Conservation (phyloP, 768 basidiomycete species). For the Tremella fuciformis region DNA sequence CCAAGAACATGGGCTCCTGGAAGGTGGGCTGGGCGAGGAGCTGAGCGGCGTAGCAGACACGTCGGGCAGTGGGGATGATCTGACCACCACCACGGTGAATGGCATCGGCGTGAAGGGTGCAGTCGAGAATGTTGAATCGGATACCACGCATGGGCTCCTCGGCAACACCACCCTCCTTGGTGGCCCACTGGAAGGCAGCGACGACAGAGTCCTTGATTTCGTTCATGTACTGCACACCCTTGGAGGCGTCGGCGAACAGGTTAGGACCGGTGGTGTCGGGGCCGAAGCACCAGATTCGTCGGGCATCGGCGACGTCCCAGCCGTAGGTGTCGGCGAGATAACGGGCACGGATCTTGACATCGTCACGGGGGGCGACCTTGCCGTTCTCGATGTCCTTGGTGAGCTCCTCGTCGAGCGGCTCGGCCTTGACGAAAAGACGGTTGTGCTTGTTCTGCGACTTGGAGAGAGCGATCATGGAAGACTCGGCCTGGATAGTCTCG, state of each 20-base stretch:
- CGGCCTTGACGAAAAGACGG: conserved; percentile 88
- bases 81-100: conserved; percentile 99
- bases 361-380: conserved; percentile 82
- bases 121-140: conserved; percentile 92
- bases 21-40: conserved; percentile 84
- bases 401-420: conserved; percentile 91
- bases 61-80: conserved; percentile 93
- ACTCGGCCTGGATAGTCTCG: conserved; percentile 96
- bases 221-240: conserved; percentile 98
- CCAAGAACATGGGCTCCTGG: conserved; percentile 97
- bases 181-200: conserved; percentile 99
- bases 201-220: conserved; percentile 99
- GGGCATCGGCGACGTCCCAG: conserved; percentile 98
- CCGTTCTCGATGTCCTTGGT: conserved; percentile 88
- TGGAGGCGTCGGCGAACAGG: conserved; percentile 94
- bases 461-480: conserved; percentile 90
- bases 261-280: conserved; percentile 97
- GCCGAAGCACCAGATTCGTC: conserved; percentile 99
- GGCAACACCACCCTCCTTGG: conserved; percentile 92
- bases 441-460: conserved; percentile 99
- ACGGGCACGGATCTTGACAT: conserved; percentile 95
- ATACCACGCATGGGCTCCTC: conserved; percentile 99
- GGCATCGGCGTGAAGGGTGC: conserved; percentile 94
- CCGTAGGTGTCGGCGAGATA: conserved; percentile 91
- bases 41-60: conserved; percentile 93